Base-by-base conservation (phyloP, 345 rosid species). In the Salix caprea region DNA sequence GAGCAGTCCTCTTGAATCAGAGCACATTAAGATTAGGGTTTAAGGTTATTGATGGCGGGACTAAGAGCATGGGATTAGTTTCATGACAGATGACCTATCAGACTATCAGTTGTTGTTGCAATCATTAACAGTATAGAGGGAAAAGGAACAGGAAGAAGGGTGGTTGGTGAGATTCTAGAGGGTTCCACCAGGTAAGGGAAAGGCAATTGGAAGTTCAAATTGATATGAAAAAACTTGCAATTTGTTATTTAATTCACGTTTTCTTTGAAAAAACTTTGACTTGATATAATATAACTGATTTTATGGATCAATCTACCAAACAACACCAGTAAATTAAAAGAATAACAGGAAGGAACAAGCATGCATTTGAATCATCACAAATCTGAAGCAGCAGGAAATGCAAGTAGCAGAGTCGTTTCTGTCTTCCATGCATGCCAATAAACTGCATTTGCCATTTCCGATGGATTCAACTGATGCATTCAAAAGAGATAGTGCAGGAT, bases 21-120 rank as follows among this genome's bases (percentile, higher is more conserved):
- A 26, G 67, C 3, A 1, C 67, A 6, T 32, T n/a, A 39, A 56
- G 52, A 15, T 34, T 21, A 32, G 62, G 34, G 75, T 46, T 7
- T 34, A 60, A 16, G 69, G 40, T 40, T 39, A 34, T 16, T 30
- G 18, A 50, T 12, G 14, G 15, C 62, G 23, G 48, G 61, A 58
- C 66, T 56, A 58, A 60, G 68, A 76, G n/a, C 44, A 76, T n/a
- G 74, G 73, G 69, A 70, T 76, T 58, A 15, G 42, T 46, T 58
- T 7, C 36, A 24, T 6, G 54, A 39, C 62, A 62, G 46, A 19
- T 18, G 12, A 68, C 65, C 73, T 13, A 40, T 10, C 4, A 48
- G 67, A 21, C 73, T 13, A 40, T 18, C 7, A 48, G 67, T 28
- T 64, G 75, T 39, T 52, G 78, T 73, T 37, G 37, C 8, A 34